phyloP scores from a whole-genome alignment of 306 rosid genomes.

The Cucumis hystrix region DNA sequence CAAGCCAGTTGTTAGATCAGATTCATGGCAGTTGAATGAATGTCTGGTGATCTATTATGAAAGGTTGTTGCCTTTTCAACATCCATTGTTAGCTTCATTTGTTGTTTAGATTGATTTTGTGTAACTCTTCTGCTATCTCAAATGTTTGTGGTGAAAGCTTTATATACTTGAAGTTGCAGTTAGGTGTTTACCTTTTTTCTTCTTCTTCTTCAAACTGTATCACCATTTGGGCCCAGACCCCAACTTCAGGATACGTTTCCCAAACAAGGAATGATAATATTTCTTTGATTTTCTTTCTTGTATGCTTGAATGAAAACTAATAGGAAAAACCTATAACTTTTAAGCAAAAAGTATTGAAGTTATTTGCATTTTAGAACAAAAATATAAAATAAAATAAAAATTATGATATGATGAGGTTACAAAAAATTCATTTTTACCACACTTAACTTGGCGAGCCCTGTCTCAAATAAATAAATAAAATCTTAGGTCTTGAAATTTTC shows the following conservation, averaged over 20 bases:
- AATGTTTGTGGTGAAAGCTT: slow-evolving; percentile 3
- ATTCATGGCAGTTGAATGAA: background rate
- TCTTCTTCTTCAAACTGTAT: background rate
- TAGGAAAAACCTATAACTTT: background rate
- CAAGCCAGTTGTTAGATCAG: background rate
- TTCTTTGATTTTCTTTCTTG: background rate
- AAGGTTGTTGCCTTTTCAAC: slow-evolving; percentile 1
- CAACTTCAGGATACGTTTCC: background rate
- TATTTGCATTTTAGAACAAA: background rate
- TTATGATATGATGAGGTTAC: background rate
- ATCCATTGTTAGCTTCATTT: slow-evolving; percentile 9
- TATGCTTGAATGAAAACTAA: background rate
- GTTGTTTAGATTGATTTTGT: slow-evolving; percentile 5
- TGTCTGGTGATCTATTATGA: slow-evolving; percentile 3
- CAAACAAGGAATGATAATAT: background rate
- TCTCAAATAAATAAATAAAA: too few species aligned
- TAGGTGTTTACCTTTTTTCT: background rate
- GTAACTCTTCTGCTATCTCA: background rate
- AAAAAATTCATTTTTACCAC: background rate
- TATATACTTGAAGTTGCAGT: slow-evolving; percentile 5
- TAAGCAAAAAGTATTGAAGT: background rate
- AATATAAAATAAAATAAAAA: background rate
- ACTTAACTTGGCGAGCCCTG: too few species aligned
- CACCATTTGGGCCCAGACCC: background rate
- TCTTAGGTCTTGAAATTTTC: background rate